Evolutionary conservation across 495 filamentous ascomycete species (phyloP).

Genomic region (Acidiella bohemica): DNA sequence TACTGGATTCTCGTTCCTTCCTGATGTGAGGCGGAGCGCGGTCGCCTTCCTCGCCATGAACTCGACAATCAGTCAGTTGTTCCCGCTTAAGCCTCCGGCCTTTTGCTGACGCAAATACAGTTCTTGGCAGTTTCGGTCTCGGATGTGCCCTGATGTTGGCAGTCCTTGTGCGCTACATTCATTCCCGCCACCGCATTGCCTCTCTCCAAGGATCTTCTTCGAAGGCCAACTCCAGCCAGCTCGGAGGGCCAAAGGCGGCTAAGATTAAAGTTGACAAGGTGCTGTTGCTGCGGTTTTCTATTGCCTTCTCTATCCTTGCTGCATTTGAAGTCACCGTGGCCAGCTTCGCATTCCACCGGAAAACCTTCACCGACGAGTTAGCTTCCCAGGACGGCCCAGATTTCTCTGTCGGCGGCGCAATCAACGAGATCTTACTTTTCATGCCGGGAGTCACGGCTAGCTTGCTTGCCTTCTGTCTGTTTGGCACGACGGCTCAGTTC

Average conservation of each 20-base stretch:
- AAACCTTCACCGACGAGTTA: background rate
- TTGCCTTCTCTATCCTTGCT: conserved; percentile 4
- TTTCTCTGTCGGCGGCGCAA: background rate
- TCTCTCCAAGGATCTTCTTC: conserved; percentile 1
- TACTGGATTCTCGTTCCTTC: conserved; percentile 1
- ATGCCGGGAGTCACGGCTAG: conserved; percentile 2
- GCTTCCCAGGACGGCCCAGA: conserved; percentile 1
- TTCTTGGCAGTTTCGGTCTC: conserved; percentile 1
- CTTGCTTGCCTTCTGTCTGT: conserved; percentile 5
- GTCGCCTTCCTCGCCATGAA: background rate
- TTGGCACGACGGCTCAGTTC: conserved; percentile 9
- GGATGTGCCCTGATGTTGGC: background rate
- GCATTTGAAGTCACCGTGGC: conserved; percentile 1
- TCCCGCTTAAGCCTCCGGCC: background rate
- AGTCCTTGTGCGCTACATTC: conserved; percentile 1
- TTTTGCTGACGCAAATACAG: background rate
- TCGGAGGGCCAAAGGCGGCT: background rate
- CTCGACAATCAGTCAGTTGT: background rate
- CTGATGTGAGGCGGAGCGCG: background rate
- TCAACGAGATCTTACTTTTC: conserved; percentile 1
- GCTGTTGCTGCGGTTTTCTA: conserved; percentile 6
- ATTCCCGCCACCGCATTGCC: background rate
- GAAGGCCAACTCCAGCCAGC: background rate
- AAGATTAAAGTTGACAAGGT: conserved; percentile 6
- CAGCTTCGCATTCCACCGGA: background rate